A percentile compares a stretch with the other conserved stretches of the same genome.
phyloP scores from a whole-genome alignment of 139 green algal species.

The Ettlia oleoabundans region DNA sequence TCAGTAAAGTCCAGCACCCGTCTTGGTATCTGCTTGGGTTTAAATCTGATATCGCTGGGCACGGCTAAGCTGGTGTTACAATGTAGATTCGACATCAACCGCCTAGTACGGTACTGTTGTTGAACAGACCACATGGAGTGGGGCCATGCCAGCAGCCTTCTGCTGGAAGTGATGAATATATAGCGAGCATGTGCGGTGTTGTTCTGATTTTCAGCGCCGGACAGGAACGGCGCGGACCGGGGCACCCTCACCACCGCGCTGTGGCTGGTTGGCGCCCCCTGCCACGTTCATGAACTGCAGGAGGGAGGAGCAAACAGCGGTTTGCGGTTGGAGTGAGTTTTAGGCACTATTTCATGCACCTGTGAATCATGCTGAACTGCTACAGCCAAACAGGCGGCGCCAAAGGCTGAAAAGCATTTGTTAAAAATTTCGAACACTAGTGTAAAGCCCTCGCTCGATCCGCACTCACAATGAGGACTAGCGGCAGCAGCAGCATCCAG shows the following conservation, averaged over 20 bases:
- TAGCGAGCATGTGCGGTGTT: background rate
- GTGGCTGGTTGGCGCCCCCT: background rate
- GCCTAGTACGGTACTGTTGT: too few relatives aligned
- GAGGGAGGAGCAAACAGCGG: background rate
- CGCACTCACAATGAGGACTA: conserved; percentile 33
- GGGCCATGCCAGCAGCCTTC: too few relatives aligned
- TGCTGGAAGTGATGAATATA: too few relatives aligned
- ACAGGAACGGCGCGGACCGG: background rate
- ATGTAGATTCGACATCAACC: too few relatives aligned
- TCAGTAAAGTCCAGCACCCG: too few relatives aligned
- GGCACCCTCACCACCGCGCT: conserved; percentile 13
- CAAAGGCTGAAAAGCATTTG: background rate
- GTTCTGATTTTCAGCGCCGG: background rate
- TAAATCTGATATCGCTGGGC: too few relatives aligned
- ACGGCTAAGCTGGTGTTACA: too few relatives aligned
- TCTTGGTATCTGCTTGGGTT: too few relatives aligned
- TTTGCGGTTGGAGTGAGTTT: background rate
- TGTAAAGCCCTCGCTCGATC: background rate
- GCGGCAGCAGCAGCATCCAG: conserved; percentile 44
- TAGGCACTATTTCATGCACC: background rate
- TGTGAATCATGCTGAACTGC: background rate
- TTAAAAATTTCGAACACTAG: background rate
- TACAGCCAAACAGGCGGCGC: background rate
- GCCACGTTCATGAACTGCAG: conserved; percentile 22
- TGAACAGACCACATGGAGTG: too few relatives aligned